phyloP scores from a whole-genome alignment of 331 rosid species.

The Prunus yedoensis region DNA sequence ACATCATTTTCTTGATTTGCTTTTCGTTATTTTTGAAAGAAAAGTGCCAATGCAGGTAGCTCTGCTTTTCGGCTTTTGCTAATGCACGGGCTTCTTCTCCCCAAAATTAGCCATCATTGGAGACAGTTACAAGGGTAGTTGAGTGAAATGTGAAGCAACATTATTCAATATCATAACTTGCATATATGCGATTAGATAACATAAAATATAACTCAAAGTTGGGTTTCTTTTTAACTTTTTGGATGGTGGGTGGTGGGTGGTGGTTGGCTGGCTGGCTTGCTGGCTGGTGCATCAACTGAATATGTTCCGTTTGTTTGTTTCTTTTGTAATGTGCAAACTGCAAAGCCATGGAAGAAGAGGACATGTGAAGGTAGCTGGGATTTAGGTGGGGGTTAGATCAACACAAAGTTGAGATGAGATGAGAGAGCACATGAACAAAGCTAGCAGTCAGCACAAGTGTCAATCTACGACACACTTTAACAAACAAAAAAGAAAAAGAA shows the following conservation, averaged over 20 bases:
- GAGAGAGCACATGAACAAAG: slow-evolving; percentile 27
- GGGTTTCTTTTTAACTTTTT: not conserved
- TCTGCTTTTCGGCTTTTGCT: slow-evolving; percentile 22
- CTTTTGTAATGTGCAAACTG: not conserved
- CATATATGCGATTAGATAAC: not conserved
- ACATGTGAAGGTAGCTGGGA: slow-evolving; percentile 22
- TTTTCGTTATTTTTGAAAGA: not conserved
- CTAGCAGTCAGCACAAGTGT: slow-evolving; percentile 3
- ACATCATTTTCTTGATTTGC: not conserved
- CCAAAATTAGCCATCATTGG: slow-evolving; percentile 9
- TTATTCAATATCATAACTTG: not conserved
- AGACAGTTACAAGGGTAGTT: slow-evolving; percentile 14
- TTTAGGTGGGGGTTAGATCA: slow-evolving; percentile 30
- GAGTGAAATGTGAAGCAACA: slow-evolving; percentile 1
- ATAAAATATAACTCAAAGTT: not conserved
- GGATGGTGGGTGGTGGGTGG: not conserved
- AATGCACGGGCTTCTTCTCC: slow-evolving; percentile 24
- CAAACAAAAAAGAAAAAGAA: not conserved
- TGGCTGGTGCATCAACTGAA: no score
- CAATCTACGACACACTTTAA: slow-evolving; percentile 5
- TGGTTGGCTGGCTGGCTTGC: no score
- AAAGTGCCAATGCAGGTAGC: no score
- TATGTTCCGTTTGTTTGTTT: not conserved
- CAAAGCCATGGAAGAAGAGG: slow-evolving; percentile 12
- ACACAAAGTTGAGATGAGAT: not conserved